Evolutionary conservation across 257 asterid genomes (phyloP).

Genomic region (Coffea canephora): DNA sequence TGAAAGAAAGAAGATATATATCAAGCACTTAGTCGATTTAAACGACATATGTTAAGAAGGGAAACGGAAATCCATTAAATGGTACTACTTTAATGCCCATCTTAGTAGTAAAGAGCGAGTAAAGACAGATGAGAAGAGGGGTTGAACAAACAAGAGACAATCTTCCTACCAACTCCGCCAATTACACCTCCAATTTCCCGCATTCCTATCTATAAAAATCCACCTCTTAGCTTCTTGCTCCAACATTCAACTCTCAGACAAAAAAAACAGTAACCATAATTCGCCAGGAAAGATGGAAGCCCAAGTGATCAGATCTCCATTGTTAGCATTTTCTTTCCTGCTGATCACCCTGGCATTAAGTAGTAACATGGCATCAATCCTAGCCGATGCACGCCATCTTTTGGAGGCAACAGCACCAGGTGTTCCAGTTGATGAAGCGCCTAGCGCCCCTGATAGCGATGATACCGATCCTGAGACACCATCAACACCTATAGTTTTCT

Average conservation of each 20-base stretch:
- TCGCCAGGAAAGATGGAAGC: background rate
- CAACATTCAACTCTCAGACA: background rate
- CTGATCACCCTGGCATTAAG: constrained; percentile 16
- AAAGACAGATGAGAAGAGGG: background rate
- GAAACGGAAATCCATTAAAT: background rate
- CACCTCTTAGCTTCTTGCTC: background rate
- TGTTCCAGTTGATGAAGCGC: constrained; percentile 6
- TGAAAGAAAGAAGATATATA: background rate
- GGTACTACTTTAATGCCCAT: background rate
- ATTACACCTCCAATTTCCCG: background rate
- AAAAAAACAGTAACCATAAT: background rate
- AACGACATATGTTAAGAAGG: background rate
- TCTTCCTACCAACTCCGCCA: constrained; percentile 15
- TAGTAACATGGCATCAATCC: constrained; percentile 4
- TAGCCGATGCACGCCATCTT: constrained; percentile 15
- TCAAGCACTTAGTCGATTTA: background rate
- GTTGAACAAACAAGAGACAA: constrained; percentile 21
- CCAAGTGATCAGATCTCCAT: background rate
- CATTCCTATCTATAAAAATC: constrained; percentile 8
- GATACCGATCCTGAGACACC: constrained; percentile 2
- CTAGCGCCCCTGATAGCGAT: background rate
- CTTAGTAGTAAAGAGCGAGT: background rate
- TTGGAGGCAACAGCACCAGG: constrained; percentile 2
- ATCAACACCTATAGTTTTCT: background rate
- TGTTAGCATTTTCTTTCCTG: constrained; percentile 8